phyloP scores from a whole-genome alignment of 805 yeast genomes.

The Lipomyces sp. region DNA sequence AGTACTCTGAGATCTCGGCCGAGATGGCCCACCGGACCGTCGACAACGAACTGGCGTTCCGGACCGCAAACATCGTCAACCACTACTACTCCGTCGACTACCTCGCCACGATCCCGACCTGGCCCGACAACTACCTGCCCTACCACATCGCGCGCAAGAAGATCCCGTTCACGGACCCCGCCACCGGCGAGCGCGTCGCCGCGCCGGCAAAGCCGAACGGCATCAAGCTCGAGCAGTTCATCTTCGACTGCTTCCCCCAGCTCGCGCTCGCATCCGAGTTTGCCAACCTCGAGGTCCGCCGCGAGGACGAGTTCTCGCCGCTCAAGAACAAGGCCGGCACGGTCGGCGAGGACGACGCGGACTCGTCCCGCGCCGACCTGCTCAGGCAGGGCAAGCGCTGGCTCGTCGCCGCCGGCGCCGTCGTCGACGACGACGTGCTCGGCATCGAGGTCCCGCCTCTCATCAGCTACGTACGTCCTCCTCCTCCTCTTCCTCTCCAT shows the following conservation, averaged over 20 bases:
- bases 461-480: slow-evolving; percentile 53
- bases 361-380: slow-evolving; percentile 66
- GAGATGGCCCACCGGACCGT: slow-evolving; percentile 63
- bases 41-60: slow-evolving; percentile 49
- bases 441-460: slow-evolving; percentile 74
- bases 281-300: slow-evolving; percentile 88
- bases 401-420: slow-evolving; percentile 66
- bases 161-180: slow-evolving; percentile 57
- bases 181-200: slow-evolving; percentile 47
- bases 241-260: slow-evolving; percentile 89
- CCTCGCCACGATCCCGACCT: slow-evolving; percentile 56
- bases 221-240: slow-evolving; percentile 91
- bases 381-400: slow-evolving; percentile 69
- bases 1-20: slow-evolving; percentile 81
- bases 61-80: slow-evolving; percentile 97
- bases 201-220: slow-evolving; percentile 88
- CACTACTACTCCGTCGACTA: slow-evolving; percentile 89
- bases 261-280: slow-evolving; percentile 66
- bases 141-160: slow-evolving; percentile 93
- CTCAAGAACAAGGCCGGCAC: slow-evolving; percentile 66
- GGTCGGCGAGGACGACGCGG: slow-evolving; percentile 69
- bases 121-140: slow-evolving; percentile 75
- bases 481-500: slow-evolving; percentile 64
- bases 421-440: slow-evolving; percentile 37
- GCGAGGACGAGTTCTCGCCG: slow-evolving; percentile 86